Evolutionary conservation across 1,284 basidiomycete species (phyloP), one percentile per base, ranked within the genome.

Genomic region (Porogramme epimiltina): DNA sequence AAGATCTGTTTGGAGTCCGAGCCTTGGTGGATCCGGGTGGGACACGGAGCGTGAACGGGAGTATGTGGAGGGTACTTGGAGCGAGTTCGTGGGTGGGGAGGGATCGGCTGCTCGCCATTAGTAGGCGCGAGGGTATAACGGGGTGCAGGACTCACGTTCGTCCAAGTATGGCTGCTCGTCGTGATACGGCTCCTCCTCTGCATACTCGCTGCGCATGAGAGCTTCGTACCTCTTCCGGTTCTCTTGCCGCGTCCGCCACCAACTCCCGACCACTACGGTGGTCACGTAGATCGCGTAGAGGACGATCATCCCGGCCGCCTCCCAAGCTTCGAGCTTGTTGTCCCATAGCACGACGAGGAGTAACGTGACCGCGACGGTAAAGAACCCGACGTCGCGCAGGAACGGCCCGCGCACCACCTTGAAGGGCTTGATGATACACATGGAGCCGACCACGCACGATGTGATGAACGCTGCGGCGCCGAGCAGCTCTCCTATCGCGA

Each of bases 401-500:
- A 99, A 98, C 0, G 92, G 87, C 34, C 79, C 77, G 0, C 78
- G 81, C 26, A 88, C 79, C 16, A 98, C 93, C 57, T 84, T 80
- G 73, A 99, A 99, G 0, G 95, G 94, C 54, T 88, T 88, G 67
- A 98, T 92, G 67, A 99, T 87, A 65, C 94, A 95, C 85, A 99
- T 97, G 16, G 90, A 91, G 5, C 96, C 96, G 3, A 92, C 95
- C 36, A 99, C 95, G 64, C 95, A 94, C 2, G 93, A 93, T 19
- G 95, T 87, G 68, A 98, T 96, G 73, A 98, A 99, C 2, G 92
- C 85, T 1, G 96, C 95, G 1, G 96, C 96, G 15, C 96, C 96
- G 20, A 99, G 77, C 4, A 99, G 80, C 71, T 99, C 96, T 34
- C 96, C 96, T 44, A 99, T 85, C 0, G 96, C 96, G 47, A 99